Evolutionary conservation across 371 early-diverging fungal genomes (phyloP).

Genomic region (Rhizopus microsporus): DNA sequence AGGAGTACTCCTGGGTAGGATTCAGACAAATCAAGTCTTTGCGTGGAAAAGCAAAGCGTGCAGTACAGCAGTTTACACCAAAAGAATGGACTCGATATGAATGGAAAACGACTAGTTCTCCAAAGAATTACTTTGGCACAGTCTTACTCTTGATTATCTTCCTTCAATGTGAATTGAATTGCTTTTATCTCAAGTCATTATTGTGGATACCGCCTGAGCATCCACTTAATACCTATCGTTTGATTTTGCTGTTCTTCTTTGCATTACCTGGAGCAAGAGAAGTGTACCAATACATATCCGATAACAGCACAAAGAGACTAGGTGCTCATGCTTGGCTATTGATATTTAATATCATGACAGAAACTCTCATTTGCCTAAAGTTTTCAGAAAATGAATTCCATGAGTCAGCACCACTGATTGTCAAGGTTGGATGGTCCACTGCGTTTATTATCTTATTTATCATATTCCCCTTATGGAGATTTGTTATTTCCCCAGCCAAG

Average conservation of each 20-base stretch:
- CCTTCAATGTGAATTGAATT: slow-evolving; percentile 86
- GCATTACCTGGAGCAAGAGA: slow-evolving; percentile 88
- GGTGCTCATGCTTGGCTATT: slow-evolving; percentile 93
- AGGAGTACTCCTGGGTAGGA: slow-evolving; percentile 91
- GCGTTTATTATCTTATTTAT: slow-evolving; percentile 56
- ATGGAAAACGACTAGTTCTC: slow-evolving; percentile 83
- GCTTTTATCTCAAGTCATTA: slow-evolving; percentile 92
- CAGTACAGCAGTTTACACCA: slow-evolving; percentile 93
- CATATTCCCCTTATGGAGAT: slow-evolving; percentile 77
- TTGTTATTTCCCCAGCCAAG: slow-evolving; percentile 41
- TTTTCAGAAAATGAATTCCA: slow-evolving; percentile 87
- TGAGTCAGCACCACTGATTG: slow-evolving; percentile 72
- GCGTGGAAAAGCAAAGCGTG: slow-evolving; percentile 85
- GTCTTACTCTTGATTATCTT: slow-evolving; percentile 63
- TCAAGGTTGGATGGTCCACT: slow-evolving; percentile 79
- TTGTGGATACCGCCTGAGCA: slow-evolving; percentile 95
- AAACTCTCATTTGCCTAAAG: slow-evolving; percentile 87
- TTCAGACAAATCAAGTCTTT: slow-evolving; percentile 80
- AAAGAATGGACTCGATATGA: slow-evolving; percentile 91
- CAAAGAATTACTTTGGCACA: slow-evolving; percentile 77
- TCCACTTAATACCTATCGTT: slow-evolving; percentile 76
- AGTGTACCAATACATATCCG: slow-evolving; percentile 86
- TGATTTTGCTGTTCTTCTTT: slow-evolving; percentile 81
- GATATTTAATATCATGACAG: slow-evolving; percentile 85
- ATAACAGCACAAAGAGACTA: slow-evolving; percentile 71